Evolutionary conservation across 2,329 filamentous ascomycete genomes (phyloP).

Genomic region (Aspergillus novofumigatus): DNA sequence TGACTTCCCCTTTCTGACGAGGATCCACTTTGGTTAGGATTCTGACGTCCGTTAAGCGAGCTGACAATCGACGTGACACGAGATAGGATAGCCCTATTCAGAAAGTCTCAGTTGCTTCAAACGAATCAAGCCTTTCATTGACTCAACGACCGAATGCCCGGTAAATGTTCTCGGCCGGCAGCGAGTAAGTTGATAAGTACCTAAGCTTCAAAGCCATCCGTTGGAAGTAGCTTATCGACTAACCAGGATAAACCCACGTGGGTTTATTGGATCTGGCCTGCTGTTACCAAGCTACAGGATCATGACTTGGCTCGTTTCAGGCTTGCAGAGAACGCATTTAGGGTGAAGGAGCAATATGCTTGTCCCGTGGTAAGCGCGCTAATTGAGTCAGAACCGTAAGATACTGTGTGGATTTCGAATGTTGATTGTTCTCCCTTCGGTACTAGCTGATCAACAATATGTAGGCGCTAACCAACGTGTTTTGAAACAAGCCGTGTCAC

Average conservation of each 20-base stretch:
- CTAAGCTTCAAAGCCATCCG: no score
- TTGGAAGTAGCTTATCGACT: background rate
- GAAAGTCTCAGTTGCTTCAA: no score
- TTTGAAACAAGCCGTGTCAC: background rate
- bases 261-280: background rate
- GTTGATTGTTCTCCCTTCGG: no score
- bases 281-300: background rate
- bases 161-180: background rate
- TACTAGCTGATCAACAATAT: background rate
- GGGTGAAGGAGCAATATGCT: background rate
- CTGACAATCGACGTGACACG: no score
- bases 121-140: no score
- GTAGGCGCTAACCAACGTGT: background rate
- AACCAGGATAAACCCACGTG: no score
- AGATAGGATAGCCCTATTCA: background rate
- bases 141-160: no score
- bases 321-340: background rate
- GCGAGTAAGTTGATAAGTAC: background rate
- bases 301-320: background rate
- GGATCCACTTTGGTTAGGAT: no score
- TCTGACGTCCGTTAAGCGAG: no score
- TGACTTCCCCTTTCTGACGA: no score
- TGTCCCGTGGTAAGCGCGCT: background rate
- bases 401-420: no score
- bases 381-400: no score